phyloP scores from a whole-genome alignment of 1,284 basidiomycete genomes.

The Acaromyces ingoldii region DNA sequence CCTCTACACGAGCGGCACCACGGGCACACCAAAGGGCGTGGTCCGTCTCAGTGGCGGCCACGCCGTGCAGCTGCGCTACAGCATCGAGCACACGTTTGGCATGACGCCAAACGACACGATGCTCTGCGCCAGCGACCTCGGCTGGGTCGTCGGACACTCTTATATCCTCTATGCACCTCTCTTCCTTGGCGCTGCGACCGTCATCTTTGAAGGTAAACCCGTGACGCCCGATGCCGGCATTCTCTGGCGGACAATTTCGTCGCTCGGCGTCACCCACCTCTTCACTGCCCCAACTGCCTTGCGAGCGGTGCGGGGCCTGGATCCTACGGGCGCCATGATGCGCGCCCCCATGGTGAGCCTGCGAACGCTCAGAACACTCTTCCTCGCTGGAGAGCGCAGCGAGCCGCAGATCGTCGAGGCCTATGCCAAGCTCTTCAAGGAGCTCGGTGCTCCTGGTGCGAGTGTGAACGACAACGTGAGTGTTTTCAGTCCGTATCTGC shows the following conservation, averaged over 20 bases:
- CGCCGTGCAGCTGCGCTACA: slow-evolving; percentile 35
- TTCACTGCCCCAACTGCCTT: slow-evolving; percentile 43
- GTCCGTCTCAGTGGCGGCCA: slow-evolving; percentile 38
- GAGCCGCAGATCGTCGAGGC: slow-evolving; percentile 40
- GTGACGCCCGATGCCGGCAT: slow-evolving; percentile 45
- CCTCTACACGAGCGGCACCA: slow-evolving; percentile 23
- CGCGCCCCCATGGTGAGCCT: slow-evolving; percentile 27
- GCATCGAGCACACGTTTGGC: slow-evolving; percentile 42
- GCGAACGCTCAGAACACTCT: slow-evolving; percentile 33
- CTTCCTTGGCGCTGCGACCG: slow-evolving; percentile 35
- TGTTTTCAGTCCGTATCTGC: no score
- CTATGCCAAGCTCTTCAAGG: slow-evolving; percentile 28
- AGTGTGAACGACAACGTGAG: slow-evolving; percentile 47
- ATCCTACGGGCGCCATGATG: slow-evolving; percentile 39
- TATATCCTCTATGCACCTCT: slow-evolving; percentile 44
- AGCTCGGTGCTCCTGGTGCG: slow-evolving; percentile 37
- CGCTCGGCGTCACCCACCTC: slow-evolving; percentile 32
- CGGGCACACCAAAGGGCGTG: slow-evolving; percentile 45
- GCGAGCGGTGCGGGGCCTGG: slow-evolving; percentile 37
- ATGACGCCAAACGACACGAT: slow-evolving; percentile 31
- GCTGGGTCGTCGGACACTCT: slow-evolving; percentile 34
- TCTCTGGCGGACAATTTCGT: slow-evolving; percentile 37
- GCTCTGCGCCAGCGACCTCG: slow-evolving; percentile 29
- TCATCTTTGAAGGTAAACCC: slow-evolving; percentile 49
- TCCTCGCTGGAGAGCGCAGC: slow-evolving; percentile 41